Evolutionary conservation across 176 grass and related monocot species (phyloP), one percentile per base, ranked within the genome.

Genomic region (Juncus inflexus): DNA sequence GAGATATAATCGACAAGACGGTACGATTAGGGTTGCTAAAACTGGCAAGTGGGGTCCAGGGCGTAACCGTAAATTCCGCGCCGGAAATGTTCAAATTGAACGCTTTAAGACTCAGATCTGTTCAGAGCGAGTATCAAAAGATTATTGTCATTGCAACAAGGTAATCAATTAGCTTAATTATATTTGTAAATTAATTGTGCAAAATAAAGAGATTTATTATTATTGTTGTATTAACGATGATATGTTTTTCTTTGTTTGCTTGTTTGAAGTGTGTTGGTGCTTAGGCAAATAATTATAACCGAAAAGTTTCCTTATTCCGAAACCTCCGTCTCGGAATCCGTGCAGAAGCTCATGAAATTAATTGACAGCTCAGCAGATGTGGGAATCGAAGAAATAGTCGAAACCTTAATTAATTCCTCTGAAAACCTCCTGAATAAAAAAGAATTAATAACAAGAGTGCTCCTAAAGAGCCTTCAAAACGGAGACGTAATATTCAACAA

Each of bases 51-150:
- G 37, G 60, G 13, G 73, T 84, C 66, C 79, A 86, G 64, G 94
- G 94, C n/a, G 57, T 89, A 67, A 84, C 86, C 54, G 16, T 74
- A 51, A 74, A 82, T 12, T 86, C 75, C 3, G 77, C 66, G 15
- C 94, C 94, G 72, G 94, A 99, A 81, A 86, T 55, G 42, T 65
- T 99, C 12, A 80, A 86, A 53, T 65, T 92, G 39, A 99, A 99
- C 79, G 63, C 77, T 1, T 19, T 84, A 43, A 86, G 88, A 67
- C 28, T 92, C 77, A 92, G 94, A 50, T 76, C 78, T 64, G 62
- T 84, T 47, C 94, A 99, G 64, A 69, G 75, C 39, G 85, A 92
- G 55, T 79, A 86, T 49, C 94, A 99, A 40, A 74, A 89, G 78
- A 86, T 89, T 53, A 90, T 90, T 59, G 94, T 86, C 9, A 84